Evolutionary conservation across 192 early-diverging fungal genomes (phyloP).

Genomic region (Backusella parvicylindrica): DNA sequence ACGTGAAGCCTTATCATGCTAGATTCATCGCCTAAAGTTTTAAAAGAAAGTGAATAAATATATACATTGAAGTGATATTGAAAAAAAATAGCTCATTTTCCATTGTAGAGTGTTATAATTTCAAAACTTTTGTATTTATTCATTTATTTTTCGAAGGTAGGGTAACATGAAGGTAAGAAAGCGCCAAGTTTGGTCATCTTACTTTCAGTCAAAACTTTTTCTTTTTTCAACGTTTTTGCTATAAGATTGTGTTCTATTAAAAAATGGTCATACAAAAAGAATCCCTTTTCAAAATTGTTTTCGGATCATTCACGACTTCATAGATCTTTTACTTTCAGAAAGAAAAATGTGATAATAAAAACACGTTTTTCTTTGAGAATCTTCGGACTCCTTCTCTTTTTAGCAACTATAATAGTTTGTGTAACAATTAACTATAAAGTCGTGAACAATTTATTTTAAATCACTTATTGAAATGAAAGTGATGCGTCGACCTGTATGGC

Average conservation of each 20-base stretch:
- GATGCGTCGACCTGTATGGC: neutral
- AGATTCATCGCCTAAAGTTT: neutral
- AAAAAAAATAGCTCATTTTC: neutral
- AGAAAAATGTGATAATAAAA: neutral
- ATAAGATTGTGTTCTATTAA: neutral
- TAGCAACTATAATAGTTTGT: neutral
- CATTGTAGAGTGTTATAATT: neutral
- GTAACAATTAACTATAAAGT: neutral
- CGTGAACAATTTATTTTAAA: neutral
- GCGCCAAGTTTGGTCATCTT: neutral
- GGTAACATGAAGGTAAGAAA: neutral
- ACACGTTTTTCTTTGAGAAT: constrained; percentile 1
- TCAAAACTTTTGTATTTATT: neutral
- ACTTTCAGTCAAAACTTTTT: neutral
- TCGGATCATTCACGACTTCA: neutral
- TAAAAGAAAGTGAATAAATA: neutral
- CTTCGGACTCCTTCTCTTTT: neutral
- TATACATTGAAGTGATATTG: neutral
- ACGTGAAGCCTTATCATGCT: neutral
- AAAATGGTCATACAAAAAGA: neutral
- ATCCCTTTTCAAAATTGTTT: neutral
- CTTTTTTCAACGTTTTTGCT: neutral
- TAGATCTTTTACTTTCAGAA: neutral
- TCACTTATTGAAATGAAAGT: neutral
- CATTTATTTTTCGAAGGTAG: neutral